Base-by-base conservation (phyloP, 805 yeast genomes). In the Candida cerambycidarum region DNA sequence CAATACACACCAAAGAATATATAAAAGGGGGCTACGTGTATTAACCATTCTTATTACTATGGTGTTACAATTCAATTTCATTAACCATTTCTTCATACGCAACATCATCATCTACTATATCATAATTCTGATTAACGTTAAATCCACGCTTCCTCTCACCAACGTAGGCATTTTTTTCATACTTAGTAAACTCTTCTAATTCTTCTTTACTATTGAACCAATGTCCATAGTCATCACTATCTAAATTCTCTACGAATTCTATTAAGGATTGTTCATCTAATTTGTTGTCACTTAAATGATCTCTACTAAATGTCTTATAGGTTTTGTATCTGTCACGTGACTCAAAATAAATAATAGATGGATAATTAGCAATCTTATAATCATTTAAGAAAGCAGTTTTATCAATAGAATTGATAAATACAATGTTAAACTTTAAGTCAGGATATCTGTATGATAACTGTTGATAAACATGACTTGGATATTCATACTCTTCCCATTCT, bases 391-490 rank as follows among this genome's bases (percentile, higher is more conserved):
- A 37, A 0, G 56, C 55, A 6, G 38, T 35, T 13, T 50, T 47
- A 14, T 42, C 54, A 11, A 48, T 49, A 7, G 52, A 45, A 18
- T 57, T 62, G 10, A 58, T 45, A 39, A 61, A 63, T 1, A 59
- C 57, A 3, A 66, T 32, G 1, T 55, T 59, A 46, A 65, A 62
- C 10, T 44, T 37, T 3, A 59, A 32, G 15, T 23, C 38, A 9
- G 41, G 14, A 18, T 35, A 44, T 15, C 9, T 48, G 17, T 29
- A 46, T 32, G 67, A 59, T n/a, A 65, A 41, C 37, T 41, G 41
- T 43, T 66, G 71, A 46, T 54, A 63, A 42, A 62, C 66, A 44
- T 70, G 75, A 4, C 50, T 41, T 2, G 72, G 72, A 35, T 53
- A 56, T 27, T 56, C 47, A 43, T 54, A 58, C n/a, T 58, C 55